Percentiles rank a stretch among this genome's conserved stretches.
Evolutionary conservation across 2,329 filamentous ascomycete species (phyloP).

Genomic region (Pseudonectria foliicola): DNA sequence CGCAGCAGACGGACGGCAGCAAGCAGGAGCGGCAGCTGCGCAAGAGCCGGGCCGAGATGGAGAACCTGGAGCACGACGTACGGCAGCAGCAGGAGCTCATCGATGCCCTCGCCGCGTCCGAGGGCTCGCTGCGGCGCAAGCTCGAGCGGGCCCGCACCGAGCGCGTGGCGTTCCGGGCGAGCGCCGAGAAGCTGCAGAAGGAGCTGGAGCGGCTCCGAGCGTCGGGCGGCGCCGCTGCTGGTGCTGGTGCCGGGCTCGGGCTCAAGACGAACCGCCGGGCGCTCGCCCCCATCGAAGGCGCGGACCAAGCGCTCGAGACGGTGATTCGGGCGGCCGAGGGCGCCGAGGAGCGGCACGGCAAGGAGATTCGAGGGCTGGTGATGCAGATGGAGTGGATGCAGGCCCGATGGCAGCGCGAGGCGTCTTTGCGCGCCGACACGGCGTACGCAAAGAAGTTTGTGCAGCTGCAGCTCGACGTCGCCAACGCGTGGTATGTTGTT

Average conservation of each 20-base stretch:
- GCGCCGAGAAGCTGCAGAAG: constrained; percentile 46
- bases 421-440: constrained; percentile 69
- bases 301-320: constrained; percentile 50
- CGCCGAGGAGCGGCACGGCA: constrained; percentile 62
- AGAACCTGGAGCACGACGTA: constrained; percentile 67
- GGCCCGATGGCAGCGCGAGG: constrained; percentile 72
- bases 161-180: constrained; percentile 47
- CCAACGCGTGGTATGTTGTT: constrained; percentile 81
- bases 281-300: constrained; percentile 27
- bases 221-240: constrained; percentile 23
- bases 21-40: constrained; percentile 55
- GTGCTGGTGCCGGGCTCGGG: too few relatives aligned
- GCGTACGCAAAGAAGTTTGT: constrained; percentile 85
- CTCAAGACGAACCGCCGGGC: constrained; percentile 15
- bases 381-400: constrained; percentile 91
- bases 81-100: constrained; percentile 62
- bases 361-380: constrained; percentile 72
- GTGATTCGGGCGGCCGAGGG: constrained; percentile 50
- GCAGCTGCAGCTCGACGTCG: constrained; percentile 70
- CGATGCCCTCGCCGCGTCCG: constrained; percentile 46
- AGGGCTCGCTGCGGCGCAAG: constrained; percentile 56
- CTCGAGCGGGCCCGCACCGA: constrained; percentile 64
- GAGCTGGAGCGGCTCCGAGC: constrained; percentile 42
- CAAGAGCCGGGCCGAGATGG: constrained; percentile 55
- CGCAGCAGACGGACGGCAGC: constrained; percentile 32